Percentiles rank a stretch among this genome's conserved stretches.
Conservation (phyloP, 2,329 filamentous ascomycete genomes). For the Verticillium longisporum region DNA sequence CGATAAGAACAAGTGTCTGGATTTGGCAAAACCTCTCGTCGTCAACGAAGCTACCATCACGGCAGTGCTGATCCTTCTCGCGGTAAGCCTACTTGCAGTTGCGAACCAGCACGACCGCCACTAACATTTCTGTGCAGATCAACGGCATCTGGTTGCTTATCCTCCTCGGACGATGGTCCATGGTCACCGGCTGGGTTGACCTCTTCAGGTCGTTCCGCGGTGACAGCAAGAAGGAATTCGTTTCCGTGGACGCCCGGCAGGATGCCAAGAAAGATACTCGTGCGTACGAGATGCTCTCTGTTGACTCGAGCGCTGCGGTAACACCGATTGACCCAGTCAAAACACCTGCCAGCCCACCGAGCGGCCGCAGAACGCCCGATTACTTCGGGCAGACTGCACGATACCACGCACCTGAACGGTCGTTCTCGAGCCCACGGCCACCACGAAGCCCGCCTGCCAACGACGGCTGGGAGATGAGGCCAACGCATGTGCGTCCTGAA, state of each 20-base stretch:
- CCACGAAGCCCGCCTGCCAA: constrained; percentile 27
- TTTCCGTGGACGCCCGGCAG: constrained; percentile 72
- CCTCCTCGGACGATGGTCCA: constrained; percentile 75
- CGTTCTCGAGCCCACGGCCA: constrained; percentile 49
- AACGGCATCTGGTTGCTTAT: constrained; percentile 82
- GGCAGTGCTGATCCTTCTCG: constrained; percentile 75
- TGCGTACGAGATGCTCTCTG: constrained; percentile 76
- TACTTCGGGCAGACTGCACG: constrained; percentile 48
- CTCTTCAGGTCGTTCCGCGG: constrained; percentile 44
- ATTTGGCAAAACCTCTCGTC: constrained; percentile 52
- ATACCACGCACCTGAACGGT: constrained; percentile 47
- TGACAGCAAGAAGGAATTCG: constrained; percentile 66
- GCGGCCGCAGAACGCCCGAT: constrained; percentile 43
- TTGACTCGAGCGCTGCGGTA: constrained; percentile 47
- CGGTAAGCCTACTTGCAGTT: constrained; percentile 39
- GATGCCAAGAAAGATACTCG: constrained; percentile 56
- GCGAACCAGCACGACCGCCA: background rate
- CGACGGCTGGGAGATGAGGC: constrained; percentile 31
- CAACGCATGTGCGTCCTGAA: constrained; percentile 27
- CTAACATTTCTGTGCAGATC: constrained; percentile 37
- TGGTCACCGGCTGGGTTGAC: constrained; percentile 77
- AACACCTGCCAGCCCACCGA: constrained; percentile 20
- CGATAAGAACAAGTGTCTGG: constrained; percentile 61
- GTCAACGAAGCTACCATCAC: constrained; percentile 71
- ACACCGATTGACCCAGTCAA: constrained; percentile 39